Evolutionary conservation across 345 rosid species (phyloP), one percentile per base, ranked within the genome.

Genomic region (Cardamine chenopodiifolia): DNA sequence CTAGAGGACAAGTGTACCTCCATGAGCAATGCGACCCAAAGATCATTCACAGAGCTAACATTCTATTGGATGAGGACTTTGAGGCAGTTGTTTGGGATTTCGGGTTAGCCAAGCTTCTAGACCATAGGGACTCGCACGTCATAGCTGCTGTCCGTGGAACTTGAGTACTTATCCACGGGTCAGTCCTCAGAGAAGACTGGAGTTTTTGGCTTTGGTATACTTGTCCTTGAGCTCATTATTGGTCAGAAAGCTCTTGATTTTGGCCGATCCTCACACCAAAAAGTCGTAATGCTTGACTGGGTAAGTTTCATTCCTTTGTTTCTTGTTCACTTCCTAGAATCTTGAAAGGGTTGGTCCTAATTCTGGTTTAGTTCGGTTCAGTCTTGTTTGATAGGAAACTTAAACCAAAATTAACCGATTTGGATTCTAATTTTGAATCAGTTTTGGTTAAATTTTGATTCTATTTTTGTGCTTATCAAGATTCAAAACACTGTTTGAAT

Each of bases 61-160:
- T 93, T 78, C 81, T 93, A 60, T 75, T 90, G 79, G 98, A 93
- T 79, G 96, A 85, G 71, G 97, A 89, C 58, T 90, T 90, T 60
- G 98, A 93, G 77, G 98, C 98, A n/a, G 93, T 93, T 31, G 98
- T 93, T 52, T 97, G 98, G 14, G 98, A 93, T 85, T 93, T 93
- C 34, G 98, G 98, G 62, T 80, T 93, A 78, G 98, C 98, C 23
- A 93, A 93, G 90, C 98, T 93, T 78, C 61, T 93, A 62, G 98
- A 93, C 75, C 97, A 93, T 78, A 86, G 91, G 55, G 98, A 93
- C 68, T 87, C 97, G 23, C 98, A 93, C 1, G 98, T 93, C 49
- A 93, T 97, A 17, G 91, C 98, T 6, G 96, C 96, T 0, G 97
- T 93, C 52, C 94, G 97, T 39, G 98, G 98, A 80, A 93, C 98